Base-by-base conservation (phyloP, 2,329 filamentous ascomycete species). In the Madurella fahalii region DNA sequence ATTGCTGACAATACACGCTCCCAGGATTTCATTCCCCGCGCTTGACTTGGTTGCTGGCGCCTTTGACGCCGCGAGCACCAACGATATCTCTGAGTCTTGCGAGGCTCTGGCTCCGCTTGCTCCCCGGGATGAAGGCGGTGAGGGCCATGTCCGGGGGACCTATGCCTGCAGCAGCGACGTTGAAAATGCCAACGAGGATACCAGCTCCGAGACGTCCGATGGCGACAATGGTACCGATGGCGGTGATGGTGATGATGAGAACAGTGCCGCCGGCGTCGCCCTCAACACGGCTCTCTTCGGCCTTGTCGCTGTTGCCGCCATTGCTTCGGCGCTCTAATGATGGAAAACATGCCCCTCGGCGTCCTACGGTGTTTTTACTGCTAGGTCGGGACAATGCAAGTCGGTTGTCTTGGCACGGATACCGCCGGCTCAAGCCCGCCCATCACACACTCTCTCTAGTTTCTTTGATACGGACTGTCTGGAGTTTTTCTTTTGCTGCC, bases 21-120 rank as follows among this genome's bases (percentile, higher is more conserved):
- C 1, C 64, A 95, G 90, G 57, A 84, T 94, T 62, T 68, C 78
- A 37, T 80, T 96, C 51, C 86, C 89, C 57, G 68, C 74, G 39
- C 77, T 93, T 25, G 73, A 79, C 56, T 79, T 85, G 60, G 87
- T 92, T 63, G 79, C 80, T 67, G 89, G 89, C 72, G 82, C 82
- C 58, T 87, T 90, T 70, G 85, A 86, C 66, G 75, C 89, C 62
- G 77, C 84, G 65, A 85, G 80, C 62, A 88, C 85, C 50, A 79
- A 77, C 56, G 77, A 86, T 58, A 84, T 89, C 60, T 60, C 61
- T 55, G 65, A 70, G 54, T 83, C 72, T 25, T 83, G 88, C 77
- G 68, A 72, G 50, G 61, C 68, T 32, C 81, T 87, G 69, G 69
- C 82, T 55, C 66, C 76, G 58, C 68, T 77, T 37, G 64, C 69